Evolutionary conservation across 2,329 filamentous ascomycete genomes (phyloP), one percentile per base, ranked within the genome.

Genomic region (Stemphylium lycopersici): DNA sequence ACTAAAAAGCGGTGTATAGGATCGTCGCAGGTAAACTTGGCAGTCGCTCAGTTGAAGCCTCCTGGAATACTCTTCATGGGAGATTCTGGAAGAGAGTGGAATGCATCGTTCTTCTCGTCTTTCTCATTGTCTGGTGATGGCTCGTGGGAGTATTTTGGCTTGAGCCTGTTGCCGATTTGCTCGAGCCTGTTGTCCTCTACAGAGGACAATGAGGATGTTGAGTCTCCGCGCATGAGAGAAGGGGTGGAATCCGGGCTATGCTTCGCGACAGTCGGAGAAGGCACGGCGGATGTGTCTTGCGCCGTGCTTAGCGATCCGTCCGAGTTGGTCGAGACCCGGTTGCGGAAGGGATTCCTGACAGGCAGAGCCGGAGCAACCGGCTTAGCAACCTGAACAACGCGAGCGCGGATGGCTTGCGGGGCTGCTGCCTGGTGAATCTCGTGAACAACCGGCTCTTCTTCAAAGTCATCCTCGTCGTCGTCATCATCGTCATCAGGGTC

Each of bases 371-470:
- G 92, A 1, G 91, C 85, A 1, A 87, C 76, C 32, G 91, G 84
- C 77, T 93, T 96, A 11, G 90, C 87, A 54, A 97, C 96, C 40
- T 86, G 92, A 24, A 97, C 90, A 45, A 97, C 80, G 45, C 89
- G 88, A 20, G 91, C 90, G 68, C 90, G 89, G 34, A 92, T 86
- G 50, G 86, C 83, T 48, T 89, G 85, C 1, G 89, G 86, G 2
- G 84, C 83, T 42, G 86, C 79, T 38, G 84, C 80, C 36, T 85
- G 83, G 47, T 86, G 83, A 6, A 90, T 83, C 65, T 90, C 87
- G 55, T 87, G 89, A 26, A 92, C 83, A 31, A 91, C 79, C 2
- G 87, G 83, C 65, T 89, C 87, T 60, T 90, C 81, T 22, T 78
- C 77, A 5, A 80, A 77, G 12, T 74, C 66, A 1, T 74, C 74